Evolutionary conservation across 345 rosid genomes (phyloP).

Genomic region (Euphorbia tirucalli): DNA sequence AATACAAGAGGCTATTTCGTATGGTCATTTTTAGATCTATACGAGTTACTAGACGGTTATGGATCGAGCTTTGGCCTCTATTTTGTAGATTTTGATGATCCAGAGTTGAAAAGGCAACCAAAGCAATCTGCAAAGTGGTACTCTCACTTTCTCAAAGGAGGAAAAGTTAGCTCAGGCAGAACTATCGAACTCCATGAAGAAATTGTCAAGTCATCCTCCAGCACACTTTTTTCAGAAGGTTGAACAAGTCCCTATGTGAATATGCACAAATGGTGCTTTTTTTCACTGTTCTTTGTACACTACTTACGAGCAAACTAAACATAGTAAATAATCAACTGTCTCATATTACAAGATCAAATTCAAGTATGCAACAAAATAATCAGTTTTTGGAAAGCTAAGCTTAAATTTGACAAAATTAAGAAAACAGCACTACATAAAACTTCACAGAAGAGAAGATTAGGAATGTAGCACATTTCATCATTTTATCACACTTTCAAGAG

Average conservation of each 20-base stretch:
- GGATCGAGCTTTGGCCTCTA: conserved; percentile 38
- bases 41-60: conserved; percentile 43
- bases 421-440: not conserved
- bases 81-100: conserved; percentile 45
- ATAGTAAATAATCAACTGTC: too few relatives aligned
- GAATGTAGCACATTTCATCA: not conserved
- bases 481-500: not conserved
- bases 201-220: too few relatives aligned
- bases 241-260: too few relatives aligned
- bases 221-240: not conserved
- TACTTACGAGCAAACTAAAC: too few relatives aligned
- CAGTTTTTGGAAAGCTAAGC: too few relatives aligned
- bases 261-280: too few relatives aligned
- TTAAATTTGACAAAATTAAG: not conserved
- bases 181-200: conserved; percentile 9
- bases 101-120: conserved; percentile 35
- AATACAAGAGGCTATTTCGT: conserved; percentile 45
- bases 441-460: not conserved
- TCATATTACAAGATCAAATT: too few relatives aligned
- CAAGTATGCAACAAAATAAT: too few relatives aligned
- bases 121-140: conserved; percentile 58
- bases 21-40: conserved; percentile 47
- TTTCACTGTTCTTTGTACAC: too few relatives aligned
- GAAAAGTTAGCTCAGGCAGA: conserved; percentile 11
- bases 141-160: conserved; percentile 40